A percentile compares a stretch with the other conserved stretches of the same genome.
Conservation (phyloP, 371 early-diverging fungal species). For the Mucor irregularis region DNA sequence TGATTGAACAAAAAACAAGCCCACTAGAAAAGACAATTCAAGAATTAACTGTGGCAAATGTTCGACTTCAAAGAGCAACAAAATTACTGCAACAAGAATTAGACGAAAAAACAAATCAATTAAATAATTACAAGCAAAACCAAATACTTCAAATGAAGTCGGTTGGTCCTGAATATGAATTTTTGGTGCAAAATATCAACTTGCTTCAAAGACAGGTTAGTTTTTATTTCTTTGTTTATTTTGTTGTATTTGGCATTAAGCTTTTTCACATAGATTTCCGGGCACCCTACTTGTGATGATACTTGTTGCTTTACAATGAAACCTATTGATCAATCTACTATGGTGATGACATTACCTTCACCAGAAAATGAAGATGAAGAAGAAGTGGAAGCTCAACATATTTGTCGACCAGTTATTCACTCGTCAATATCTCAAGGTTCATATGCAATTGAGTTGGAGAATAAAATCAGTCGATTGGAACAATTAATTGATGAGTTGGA, state of each 20-base stretch:
- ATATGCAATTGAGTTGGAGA: constrained; percentile 46
- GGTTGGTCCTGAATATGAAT: constrained; percentile 56
- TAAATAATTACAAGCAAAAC: constrained; percentile 27
- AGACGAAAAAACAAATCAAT: constrained; percentile 34
- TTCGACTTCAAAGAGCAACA: constrained; percentile 44
- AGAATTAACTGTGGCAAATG: constrained; percentile 42
- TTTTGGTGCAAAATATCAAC: constrained; percentile 56
- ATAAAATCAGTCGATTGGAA: constrained; percentile 40
- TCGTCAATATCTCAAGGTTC: constrained; percentile 48
- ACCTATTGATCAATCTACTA: constrained; percentile 47
- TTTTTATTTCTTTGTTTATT: constrained; percentile 2
- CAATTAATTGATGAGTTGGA: constrained; percentile 44
- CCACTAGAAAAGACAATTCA: constrained; percentile 43
- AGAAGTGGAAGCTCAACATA: constrained; percentile 50
- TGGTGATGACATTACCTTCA: constrained; percentile 52
- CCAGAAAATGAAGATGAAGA: constrained; percentile 30
- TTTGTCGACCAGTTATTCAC: constrained; percentile 52
- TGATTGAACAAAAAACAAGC: constrained; percentile 51
- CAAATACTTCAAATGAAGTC: constrained; percentile 47
- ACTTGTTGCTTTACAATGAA: constrained; percentile 51
- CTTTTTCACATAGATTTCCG: constrained; percentile 32
- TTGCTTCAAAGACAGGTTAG: constrained; percentile 51
- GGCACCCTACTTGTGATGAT: constrained; percentile 46
- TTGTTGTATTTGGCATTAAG: background rate
- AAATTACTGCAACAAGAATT: constrained; percentile 43